phyloP scores from a whole-genome alignment of 208 protist species.

The Angomonas ambiguus region DNA sequence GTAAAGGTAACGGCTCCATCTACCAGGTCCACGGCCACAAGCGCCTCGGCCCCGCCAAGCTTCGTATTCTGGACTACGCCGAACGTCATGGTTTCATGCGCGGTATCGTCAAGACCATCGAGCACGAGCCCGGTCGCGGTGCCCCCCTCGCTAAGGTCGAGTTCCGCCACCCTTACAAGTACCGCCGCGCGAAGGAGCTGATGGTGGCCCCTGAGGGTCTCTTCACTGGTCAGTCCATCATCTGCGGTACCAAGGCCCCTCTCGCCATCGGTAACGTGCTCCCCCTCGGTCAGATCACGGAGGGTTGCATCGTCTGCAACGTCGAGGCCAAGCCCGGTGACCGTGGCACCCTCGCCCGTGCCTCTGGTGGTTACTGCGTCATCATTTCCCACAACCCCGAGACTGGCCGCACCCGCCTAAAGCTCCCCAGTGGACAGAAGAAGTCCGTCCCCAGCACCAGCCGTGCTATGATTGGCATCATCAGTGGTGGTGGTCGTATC shows the following conservation, averaged over 20 bases:
- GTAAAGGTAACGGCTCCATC: conserved; percentile 93
- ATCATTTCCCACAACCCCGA: conserved; percentile 97
- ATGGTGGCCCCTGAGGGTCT: conserved; percentile 99
- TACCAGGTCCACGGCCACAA: conserved; percentile 93
- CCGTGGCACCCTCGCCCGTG: conserved; percentile 92
- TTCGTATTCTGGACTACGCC: conserved; percentile 96
- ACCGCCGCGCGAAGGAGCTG: conserved; percentile 88
- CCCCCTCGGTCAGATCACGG: conserved; percentile 95
- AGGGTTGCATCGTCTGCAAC: conserved; percentile 99
- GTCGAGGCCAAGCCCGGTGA: conserved; percentile 97
- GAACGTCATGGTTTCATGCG: conserved; percentile 95
- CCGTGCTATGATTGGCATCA: conserved; percentile 98
- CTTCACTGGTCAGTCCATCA: conserved; percentile 99
- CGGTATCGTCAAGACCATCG: conserved; percentile 94
- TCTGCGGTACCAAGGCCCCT: conserved; percentile 96
- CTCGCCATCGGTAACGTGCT: conserved; percentile 98
- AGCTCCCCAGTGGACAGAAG: conserved; percentile 98
- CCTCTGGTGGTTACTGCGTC: conserved; percentile 97
- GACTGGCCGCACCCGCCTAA: conserved; percentile 95
- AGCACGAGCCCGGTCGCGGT: conserved; percentile 99
- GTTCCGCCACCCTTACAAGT: conserved; percentile 97
- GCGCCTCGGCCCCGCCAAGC: conserved; percentile 93
- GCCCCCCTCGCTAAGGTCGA: conserved; percentile 97
- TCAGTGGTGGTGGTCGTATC: conserved; percentile 98
- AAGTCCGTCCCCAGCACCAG: conserved; percentile 92